Percentiles rank a stretch among this genome's conserved stretches.
These are phyloP conservation scores for Amanita jacksonii DNA, from an alignment of 768 basidiomycete species.

Conservation along the genomic window DNA sequence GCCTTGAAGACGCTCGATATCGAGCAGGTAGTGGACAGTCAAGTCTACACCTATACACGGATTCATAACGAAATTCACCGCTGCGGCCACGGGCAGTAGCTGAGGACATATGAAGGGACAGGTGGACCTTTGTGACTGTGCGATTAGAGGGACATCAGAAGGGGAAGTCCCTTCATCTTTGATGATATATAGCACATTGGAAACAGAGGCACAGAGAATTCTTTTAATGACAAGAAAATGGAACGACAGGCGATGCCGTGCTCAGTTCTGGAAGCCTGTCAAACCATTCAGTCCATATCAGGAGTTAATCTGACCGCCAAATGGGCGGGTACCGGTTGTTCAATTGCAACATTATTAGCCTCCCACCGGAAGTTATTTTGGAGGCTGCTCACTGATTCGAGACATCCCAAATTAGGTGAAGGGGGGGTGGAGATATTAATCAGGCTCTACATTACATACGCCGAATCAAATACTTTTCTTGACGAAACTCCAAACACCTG, in stretches of 20 bases:
- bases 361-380: constrained; percentile 23
- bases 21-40: neutral
- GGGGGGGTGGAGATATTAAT: constrained; percentile 30
- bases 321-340: constrained; percentile 29
- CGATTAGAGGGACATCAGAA: neutral
- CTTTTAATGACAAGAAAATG: constrained; percentile 18
- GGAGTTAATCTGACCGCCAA: constrained; percentile 33
- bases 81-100: neutral
- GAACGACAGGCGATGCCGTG: constrained; percentile 25
- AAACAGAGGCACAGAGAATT: constrained; percentile 8
- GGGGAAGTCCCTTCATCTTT: neutral
- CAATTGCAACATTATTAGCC: constrained; percentile 17
- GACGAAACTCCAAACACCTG: constrained; percentile 91
- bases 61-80: neutral
- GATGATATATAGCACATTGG: constrained; percentile 5
- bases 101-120: constrained; percentile 1
- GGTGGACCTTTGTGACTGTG: neutral
- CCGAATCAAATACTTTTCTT: constrained; percentile 75
- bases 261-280: constrained; percentile 40
- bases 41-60: constrained; percentile 4
- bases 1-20: neutral
- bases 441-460: constrained; percentile 40
- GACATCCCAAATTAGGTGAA: constrained; percentile 34
- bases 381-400: constrained; percentile 32
- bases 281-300: constrained; percentile 34